Evolutionary conservation across 2,329 filamentous ascomycete genomes (phyloP), one percentile per base, ranked within the genome.

Genomic region (Colletotrichum plurivorum): DNA sequence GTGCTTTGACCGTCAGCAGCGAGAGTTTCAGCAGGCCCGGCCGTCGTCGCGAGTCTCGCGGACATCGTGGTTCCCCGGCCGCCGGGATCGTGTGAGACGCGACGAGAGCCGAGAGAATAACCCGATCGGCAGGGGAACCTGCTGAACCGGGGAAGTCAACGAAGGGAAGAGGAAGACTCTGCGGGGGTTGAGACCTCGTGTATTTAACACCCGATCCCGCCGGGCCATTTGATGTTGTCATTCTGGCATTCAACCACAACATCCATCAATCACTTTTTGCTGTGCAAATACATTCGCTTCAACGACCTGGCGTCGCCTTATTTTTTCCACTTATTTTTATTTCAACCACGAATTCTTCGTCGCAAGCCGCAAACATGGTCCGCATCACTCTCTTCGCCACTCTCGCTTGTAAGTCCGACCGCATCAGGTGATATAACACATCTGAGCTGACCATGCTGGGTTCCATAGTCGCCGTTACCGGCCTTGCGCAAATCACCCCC

Each of bases 341-440:
- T 48, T 20, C 6, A 54, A 49, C 18, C n/a, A 20, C 18, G 20
- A 4, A 22, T 2, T 54, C 13, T 41, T 65, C 27, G 20, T 15
- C 48, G 16, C 20, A 49, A 49, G 8, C 20, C 52, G 46, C 39
- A 41, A 59, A 48, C 58, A 76, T 76, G 73, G 73, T 78, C 66
- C 75, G 71, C 69, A 66, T 77, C 60, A 63, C 73, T 53, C 56
- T 74, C 51, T 67, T 73, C 61, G 56, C 75, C 55, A 48, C 73
- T 58, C 57, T 76, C 39, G 70, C 74, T 51, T 73, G 76, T 78
- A 73, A 71, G 75, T 75, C 16, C 4, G 13, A 3, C 36, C 16
- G 12, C n/a, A 9, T 5, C 2, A 15, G 2, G 5, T 15, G 2
- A 56, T 43, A 10, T n/a, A 16, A 27, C 18, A 13, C 5, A 22